Base-by-base conservation (phyloP, 306 rosid genomes). In the Prunus davidiana region DNA sequence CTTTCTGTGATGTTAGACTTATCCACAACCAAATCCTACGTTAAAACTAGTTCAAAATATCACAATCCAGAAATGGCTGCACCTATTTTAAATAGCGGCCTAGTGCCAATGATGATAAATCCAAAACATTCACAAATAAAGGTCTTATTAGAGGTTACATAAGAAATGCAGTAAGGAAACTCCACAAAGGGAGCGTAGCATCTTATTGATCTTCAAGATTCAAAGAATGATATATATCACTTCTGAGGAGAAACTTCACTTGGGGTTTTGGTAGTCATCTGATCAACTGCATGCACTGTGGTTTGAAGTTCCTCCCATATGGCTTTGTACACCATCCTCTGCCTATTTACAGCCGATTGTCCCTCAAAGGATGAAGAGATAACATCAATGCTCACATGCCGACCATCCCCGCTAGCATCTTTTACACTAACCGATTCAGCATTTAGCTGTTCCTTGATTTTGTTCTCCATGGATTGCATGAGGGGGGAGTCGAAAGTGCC, bases 241-340 rank as follows among this genome's bases (percentile, higher is more conserved):
- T 74, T 86, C 43, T 64, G 60, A 16, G 74, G 22, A 2, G 89
- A 83, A 45, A 89, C 95, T 89, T 94, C 98, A 16, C 79, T 67
- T 28, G 98, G 98, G 68, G 97, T 92, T 76, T 76, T 80, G 52
- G 98, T 95, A 38, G 93, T 87, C 98, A 95, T 95, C 79, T 89
- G 93, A 83, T 95, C 98, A 80, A 95, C 98, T 8, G 98, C 98
- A 73, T 95, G 98, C 62, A 95, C 98, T 15, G 84, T 83, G 81
- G 49, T 90, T 79, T 94, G 97, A 74, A 94, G 98, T 87, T 94
- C 98, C 87, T 94, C 98, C 98, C 96, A 94, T 74, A 94, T 94
- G 76, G 95, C 96, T 78, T 90, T 94, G 82, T 91, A 94, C 62
- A 94, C 97, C 98, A 95, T 90, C 81, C 98, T 89, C 82, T 95